Evolutionary conservation across 495 filamentous ascomycete genomes (phyloP), one percentile per base, ranked within the genome.

Genomic region (Xylaria intraflava): DNA sequence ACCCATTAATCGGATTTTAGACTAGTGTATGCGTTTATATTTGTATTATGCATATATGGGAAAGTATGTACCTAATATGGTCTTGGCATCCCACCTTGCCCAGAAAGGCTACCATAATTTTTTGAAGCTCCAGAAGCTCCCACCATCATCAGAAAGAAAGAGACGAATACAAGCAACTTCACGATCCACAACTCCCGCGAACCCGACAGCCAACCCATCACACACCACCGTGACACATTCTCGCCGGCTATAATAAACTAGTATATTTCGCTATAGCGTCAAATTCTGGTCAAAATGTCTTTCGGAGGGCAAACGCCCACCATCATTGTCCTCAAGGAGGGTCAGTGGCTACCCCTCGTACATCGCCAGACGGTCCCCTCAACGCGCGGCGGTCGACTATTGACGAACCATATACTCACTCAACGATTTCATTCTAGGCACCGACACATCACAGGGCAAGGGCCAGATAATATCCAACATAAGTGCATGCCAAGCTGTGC

Each of bases 301-400:
- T 98, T 97, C 78, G 89, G 89, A 71, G 93, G 92, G 72, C 93
- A 98, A 75, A 90, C 93, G 60, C 93, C 93, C 69, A 98, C 94
- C 56, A 98, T 98, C 68, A 88, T 98, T 67, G 94, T 98, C 73
- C 81, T 98, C 59, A 95, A 93, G 76, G 93, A 98, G 76, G 91
- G 91, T 95, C 61, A 57, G 86, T 77, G 67, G 55, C 63, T 65
- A 64, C 69, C 71, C 70, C 70, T 53, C 44, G 42, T 62, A 41
- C 55, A 42, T 16, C 29, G 6, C n/a, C 29, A 12, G 16, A n/a
- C 41, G 24, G 33, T 6, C 24, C 6, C 61, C 65, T 35, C 12
- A 58, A 53, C 26, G 26, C 35, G 29, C 12, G 17, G 16, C 19
- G 17, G 24, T 20, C 14, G 10, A 8, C 11, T 6, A 16, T 14